Base-by-base conservation (phyloP, 2,329 filamentous ascomycete genomes). In the Colletotrichum sp. region DNA sequence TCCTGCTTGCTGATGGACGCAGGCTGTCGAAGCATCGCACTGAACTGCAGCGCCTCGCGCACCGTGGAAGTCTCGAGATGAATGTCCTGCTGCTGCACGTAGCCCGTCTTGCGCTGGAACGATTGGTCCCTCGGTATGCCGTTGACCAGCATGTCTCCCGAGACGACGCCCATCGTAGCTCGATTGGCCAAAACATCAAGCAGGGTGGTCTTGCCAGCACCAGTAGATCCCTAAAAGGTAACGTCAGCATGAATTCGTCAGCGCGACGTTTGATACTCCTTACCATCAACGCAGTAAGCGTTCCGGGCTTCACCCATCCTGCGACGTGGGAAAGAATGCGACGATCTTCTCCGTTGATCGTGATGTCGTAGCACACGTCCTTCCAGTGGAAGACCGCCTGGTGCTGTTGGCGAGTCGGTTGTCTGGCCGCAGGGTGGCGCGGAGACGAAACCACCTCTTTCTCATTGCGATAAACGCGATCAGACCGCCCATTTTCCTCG, bases 261-360 rank as follows among this genome's bases (percentile, higher is more conserved):
- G 10, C 24, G 82, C 83, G 1, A 64, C 4, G 16, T 2, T 92
- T 90, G 0, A 26, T 4, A 18, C 28, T 16, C 83, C 92, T 28
- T 36, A 76, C 90, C 93, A 94, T 94, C 1, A 94, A 86, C n/a
- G 93, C 94, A 8, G 93, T 95, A 26, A 94, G 84, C 14, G 92
- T 93, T 38, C 94, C 94, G 7, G 94, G 94, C 81, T 94, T 94
- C 72, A 95, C 93, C 92, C 93, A 95, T 8, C 94, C 94, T 79
- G 95, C 92, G 4, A 95, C 92, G 69, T 94, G 87, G 77, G 95
- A 91, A 52, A 96, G 83, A 77, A 96, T 90, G 32, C 91, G 89
- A 13, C 93, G 89, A 4, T 87, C 82, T 75, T 94, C 89, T 4
- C 87, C 87, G 82, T 94, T 94, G 81, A 95, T 94, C 78, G 91